Conservation (phyloP, 78 protist genomes). For the Cavenderia fasciculata region DNA sequence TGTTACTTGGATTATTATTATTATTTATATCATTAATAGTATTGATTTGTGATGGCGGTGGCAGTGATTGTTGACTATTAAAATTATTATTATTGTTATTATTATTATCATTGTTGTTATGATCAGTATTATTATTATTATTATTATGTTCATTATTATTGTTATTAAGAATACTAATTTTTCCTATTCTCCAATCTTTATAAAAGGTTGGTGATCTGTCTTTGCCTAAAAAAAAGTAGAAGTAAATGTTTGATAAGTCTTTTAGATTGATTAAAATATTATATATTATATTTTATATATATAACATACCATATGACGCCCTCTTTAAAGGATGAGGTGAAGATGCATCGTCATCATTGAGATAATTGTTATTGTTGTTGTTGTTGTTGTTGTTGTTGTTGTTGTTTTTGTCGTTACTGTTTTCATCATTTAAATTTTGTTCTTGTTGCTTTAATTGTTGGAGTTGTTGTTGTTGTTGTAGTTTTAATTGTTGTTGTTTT, state of each 20-base stretch:
- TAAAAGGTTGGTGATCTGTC: neutral
- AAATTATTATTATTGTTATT: neutral
- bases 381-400: neutral
- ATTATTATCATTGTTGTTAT: no score
- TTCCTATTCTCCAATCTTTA: neutral
- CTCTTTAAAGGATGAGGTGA: constrained; percentile 1
- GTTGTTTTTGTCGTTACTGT: neutral
- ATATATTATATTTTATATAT: neutral
- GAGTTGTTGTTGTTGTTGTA: neutral
- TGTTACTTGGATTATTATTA: neutral
- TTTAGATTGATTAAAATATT: neutral
- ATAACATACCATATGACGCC: neutral
- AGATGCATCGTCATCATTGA: neutral
- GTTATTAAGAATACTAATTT: neutral
- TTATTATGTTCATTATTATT: neutral
- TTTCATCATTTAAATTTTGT: neutral
- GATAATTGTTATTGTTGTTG: constrained; percentile 5
- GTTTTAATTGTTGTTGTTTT: neutral
- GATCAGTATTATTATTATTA: no score
- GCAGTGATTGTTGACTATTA: no score
- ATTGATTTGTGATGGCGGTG: no score
- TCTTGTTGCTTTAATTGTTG: neutral
- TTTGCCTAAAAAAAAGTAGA: neutral
- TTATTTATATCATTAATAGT: neutral
- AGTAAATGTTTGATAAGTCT: neutral